Evolutionary conservation across 2,329 filamentous ascomycete genomes (phyloP).

Genomic region (Fusarium lyarnte): DNA sequence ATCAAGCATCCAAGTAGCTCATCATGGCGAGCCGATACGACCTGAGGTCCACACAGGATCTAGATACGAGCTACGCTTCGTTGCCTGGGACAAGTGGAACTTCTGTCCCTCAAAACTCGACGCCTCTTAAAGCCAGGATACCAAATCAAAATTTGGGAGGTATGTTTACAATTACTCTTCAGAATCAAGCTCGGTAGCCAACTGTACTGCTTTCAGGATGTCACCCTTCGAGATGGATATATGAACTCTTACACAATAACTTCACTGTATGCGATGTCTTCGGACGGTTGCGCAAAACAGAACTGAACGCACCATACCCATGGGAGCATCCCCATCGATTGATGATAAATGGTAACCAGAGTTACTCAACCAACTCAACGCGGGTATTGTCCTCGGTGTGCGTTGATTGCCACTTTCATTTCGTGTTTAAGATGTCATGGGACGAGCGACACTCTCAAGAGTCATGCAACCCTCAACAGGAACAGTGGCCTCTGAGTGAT

Average conservation of each 20-base stretch:
- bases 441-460: constrained; percentile 40
- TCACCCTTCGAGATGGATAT: constrained; percentile 54
- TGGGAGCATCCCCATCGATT: constrained; percentile 51
- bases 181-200: constrained; percentile 3
- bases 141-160: constrained; percentile 42
- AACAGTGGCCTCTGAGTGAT: constrained; percentile 49
- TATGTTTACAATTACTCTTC: constrained; percentile 20
- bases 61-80: constrained; percentile 44
- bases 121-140: constrained; percentile 46
- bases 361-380: constrained; percentile 40
- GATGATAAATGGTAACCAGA: constrained; percentile 54
- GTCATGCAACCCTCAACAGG: constrained; percentile 47
- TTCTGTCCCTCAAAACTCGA: constrained; percentile 46
- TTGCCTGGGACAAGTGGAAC: constrained; percentile 47
- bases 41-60: constrained; percentile 42
- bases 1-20: background rate
- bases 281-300: constrained; percentile 45
- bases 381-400: constrained; percentile 51
- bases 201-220: constrained; percentile 42
- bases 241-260: constrained; percentile 52
- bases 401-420: constrained; percentile 54
- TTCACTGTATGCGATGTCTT: constrained; percentile 51
- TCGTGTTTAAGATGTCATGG: constrained; percentile 52
- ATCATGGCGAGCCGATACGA: constrained; percentile 45
- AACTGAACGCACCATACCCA: constrained; percentile 44